phyloP scores from a whole-genome alignment of 2,329 filamentous ascomycete genomes.

The Aspergillus awamori region DNA sequence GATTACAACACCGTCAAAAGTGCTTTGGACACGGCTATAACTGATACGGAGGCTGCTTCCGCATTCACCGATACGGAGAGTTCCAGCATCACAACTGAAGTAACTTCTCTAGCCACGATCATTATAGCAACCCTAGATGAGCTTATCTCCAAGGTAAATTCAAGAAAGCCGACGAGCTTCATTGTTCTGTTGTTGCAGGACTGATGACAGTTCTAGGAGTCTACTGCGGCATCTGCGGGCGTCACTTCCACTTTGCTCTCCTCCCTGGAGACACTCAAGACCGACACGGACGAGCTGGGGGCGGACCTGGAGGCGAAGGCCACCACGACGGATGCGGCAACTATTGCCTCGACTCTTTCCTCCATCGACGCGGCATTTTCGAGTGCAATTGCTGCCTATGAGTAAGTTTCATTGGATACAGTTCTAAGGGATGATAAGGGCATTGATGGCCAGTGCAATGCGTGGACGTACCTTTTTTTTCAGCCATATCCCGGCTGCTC shows the following conservation, averaged over 20 bases:
- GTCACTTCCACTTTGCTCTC: constrained; percentile 1
- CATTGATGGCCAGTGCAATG: too few relatives aligned
- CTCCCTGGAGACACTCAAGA: not conserved
- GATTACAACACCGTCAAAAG: constrained; percentile 7
- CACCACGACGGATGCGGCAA: not conserved
- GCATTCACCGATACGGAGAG: not conserved
- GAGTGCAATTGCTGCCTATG: constrained; percentile 3
- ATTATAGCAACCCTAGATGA: not conserved
- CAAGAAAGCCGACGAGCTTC: too few relatives aligned
- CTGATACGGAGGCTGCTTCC: not conserved
- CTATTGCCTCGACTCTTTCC: not conserved
- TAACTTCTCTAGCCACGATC: not conserved
- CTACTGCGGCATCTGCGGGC: not conserved
- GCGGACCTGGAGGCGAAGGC: constrained; percentile 2
- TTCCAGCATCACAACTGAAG: not conserved
- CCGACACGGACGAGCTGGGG: not conserved
- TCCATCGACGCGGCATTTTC: not conserved
- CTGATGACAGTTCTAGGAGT: not conserved
- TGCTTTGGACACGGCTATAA: constrained; percentile 1
- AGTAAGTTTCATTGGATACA: not conserved
- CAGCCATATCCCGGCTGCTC: too few relatives aligned
- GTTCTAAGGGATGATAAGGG: too few relatives aligned
- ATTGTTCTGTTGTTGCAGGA: not conserved
- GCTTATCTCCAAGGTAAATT: not conserved
- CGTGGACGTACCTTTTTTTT: too few relatives aligned